Conservation (phyloP, 306 rosid genomes). For the Lupinus albus region DNA sequence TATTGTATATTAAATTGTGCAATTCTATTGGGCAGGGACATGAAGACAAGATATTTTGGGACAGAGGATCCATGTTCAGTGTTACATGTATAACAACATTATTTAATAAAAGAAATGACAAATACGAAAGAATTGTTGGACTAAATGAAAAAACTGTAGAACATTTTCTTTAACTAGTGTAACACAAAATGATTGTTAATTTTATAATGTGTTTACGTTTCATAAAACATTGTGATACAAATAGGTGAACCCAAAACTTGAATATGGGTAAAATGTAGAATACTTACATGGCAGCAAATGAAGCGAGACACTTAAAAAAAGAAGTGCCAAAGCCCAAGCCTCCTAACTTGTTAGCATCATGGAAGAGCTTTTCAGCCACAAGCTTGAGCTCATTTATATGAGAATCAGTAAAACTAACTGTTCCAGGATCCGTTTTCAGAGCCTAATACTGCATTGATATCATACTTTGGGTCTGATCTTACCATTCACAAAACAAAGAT, state of each 20-base stretch:
- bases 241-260: neutral
- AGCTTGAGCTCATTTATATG: constrained; percentile 54
- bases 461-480: neutral
- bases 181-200: no score
- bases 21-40: no score
- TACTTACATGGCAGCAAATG: constrained; percentile 62
- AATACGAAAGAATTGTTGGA: no score
- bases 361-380: constrained; percentile 51
- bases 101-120: no score
- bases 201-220: no score
- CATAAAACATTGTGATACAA: no score
- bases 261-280: neutral
- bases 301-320: constrained; percentile 62
- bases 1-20: no score
- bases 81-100: no score
- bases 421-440: constrained; percentile 48
- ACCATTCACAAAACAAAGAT: neutral
- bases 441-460: constrained; percentile 50
- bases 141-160: no score
- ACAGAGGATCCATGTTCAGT: no score
- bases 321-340: constrained; percentile 54
- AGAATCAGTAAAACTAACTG: constrained; percentile 45
- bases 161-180: no score
- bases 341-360: constrained; percentile 53
- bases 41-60: no score